Evolutionary conservation across 106 monocot species (phyloP).

Genomic region (Cymbidium sinense): DNA sequence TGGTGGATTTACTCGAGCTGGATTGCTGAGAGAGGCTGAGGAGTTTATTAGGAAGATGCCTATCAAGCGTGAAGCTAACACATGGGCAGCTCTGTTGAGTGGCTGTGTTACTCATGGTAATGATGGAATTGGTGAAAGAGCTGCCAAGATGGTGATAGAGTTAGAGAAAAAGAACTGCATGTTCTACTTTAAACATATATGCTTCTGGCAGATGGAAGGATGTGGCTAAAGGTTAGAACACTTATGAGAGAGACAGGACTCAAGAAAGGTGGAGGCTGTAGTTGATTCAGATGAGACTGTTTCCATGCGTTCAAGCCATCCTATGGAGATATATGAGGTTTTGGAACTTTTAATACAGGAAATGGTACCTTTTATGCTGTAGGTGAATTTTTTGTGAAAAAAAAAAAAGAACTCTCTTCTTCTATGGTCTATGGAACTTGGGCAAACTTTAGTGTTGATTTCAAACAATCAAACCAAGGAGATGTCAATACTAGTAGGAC

Average conservation of each 20-base stretch:
- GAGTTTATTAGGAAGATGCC: slow-evolving; percentile 31
- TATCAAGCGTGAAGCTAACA: slow-evolving; percentile 25
- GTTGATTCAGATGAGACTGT: slow-evolving; percentile 37
- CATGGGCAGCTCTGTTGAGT: slow-evolving; percentile 41
- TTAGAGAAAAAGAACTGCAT: slow-evolving; percentile 26
- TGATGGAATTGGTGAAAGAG: too few relatives aligned
- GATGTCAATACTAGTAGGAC: too few relatives aligned
- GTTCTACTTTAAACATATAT: slow-evolving; percentile 37
- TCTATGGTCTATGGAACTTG: too few relatives aligned
- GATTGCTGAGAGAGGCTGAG: slow-evolving; percentile 25
- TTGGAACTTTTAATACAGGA: slow-evolving; percentile 42
- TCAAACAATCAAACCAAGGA: too few relatives aligned
- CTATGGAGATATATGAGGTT: slow-evolving; percentile 29
- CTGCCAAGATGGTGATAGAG: slow-evolving; percentile 26
- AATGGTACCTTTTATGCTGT: neutral
- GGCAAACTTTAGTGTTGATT: too few relatives aligned
- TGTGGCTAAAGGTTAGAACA: slow-evolving; percentile 27
- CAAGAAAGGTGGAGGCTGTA: slow-evolving; percentile 49
- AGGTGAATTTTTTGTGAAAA: neutral
- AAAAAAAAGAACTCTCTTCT: too few relatives aligned
- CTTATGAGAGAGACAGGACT: slow-evolving; percentile 32
- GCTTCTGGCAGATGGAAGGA: slow-evolving; percentile 45
- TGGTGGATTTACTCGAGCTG: slow-evolving; percentile 56
- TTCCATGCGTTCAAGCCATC: slow-evolving; percentile 34
- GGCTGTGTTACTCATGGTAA: too few relatives aligned